Conservation (phyloP, 73 alveolate genomes). For the Paramecium tetraurelia region DNA sequence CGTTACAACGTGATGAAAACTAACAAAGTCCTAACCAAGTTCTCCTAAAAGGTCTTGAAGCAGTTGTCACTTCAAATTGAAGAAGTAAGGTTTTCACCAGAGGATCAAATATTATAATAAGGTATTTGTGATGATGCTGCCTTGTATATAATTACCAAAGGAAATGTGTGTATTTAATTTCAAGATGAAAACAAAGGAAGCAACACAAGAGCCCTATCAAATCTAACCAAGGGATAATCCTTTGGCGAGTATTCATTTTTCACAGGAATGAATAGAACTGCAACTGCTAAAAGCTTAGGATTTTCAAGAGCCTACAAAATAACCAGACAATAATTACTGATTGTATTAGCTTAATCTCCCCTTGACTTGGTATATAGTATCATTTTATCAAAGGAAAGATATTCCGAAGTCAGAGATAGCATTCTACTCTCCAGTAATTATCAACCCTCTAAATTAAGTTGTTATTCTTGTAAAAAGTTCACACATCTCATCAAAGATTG, state of each 20-base stretch:
- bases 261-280: constrained; percentile 65
- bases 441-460: not conserved
- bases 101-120: not conserved
- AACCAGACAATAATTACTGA: not conserved
- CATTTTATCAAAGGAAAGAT: constrained; percentile 8
- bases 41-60: not conserved
- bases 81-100: constrained; percentile 58
- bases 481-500: constrained; percentile 26
- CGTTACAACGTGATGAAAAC: constrained; percentile 17
- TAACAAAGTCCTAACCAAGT: not conserved
- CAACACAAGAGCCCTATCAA: not conserved
- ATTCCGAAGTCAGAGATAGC: constrained; percentile 27
- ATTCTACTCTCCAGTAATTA: not conserved
- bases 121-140: constrained; percentile 45
- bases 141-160: constrained; percentile 41
- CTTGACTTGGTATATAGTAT: not conserved
- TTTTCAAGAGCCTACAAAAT: constrained; percentile 64
- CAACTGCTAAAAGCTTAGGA: constrained; percentile 62
- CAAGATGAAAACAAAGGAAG: not conserved
- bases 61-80: not conserved
- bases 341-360: not conserved
- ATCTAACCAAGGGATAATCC: constrained; percentile 48
- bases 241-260: constrained; percentile 72
- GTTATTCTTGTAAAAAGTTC: constrained; percentile 15
- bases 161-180: not conserved